A percentile compares a stretch with the other conserved stretches of the same genome.
Evolutionary conservation across 2,329 filamentous ascomycete genomes (phyloP).

Genomic region (Escovopsis sp.): DNA sequence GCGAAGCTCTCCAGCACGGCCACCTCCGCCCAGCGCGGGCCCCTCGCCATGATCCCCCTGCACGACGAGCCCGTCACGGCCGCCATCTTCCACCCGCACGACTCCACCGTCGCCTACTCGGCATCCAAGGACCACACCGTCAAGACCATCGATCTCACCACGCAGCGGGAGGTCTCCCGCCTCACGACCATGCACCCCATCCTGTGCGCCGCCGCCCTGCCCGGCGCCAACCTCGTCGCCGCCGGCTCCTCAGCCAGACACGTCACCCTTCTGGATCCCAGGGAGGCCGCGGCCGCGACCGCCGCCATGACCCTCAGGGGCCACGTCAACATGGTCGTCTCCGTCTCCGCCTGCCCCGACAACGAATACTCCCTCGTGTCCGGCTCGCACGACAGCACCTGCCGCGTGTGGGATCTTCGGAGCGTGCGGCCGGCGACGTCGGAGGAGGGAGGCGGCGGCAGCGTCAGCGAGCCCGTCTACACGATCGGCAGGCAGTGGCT

Average conservation of each 20-base stretch:
- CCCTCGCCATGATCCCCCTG: conserved; percentile 56
- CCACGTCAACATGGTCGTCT: conserved; percentile 60
- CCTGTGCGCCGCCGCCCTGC: conserved; percentile 62
- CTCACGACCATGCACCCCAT: conserved; percentile 74
- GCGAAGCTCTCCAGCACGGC: conserved; percentile 44
- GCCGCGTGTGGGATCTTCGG: conserved; percentile 85
- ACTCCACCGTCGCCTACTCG: conserved; percentile 82
- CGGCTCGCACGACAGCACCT: conserved; percentile 84
- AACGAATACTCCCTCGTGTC: conserved; percentile 76
- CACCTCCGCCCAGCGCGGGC: conserved; percentile 56
- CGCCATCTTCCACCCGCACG: conserved; percentile 70
- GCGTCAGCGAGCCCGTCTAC: conserved; percentile 61
- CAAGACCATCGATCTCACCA: conserved; percentile 82
- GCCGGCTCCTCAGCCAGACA: conserved; percentile 75
- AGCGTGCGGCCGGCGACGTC: conserved; percentile 45
- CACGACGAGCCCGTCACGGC: conserved; percentile 65
- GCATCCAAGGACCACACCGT: conserved; percentile 83
- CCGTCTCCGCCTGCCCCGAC: conserved; percentile 35
- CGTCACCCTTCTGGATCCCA: conserved; percentile 85
- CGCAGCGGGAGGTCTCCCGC: conserved; percentile 61
- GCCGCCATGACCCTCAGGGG: conserved; percentile 83
- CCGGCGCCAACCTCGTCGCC: conserved; percentile 45
- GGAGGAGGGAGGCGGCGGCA: conserved; percentile 41
- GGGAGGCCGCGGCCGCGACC: conserved; percentile 59
- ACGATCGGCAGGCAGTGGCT: conserved; percentile 60